Evolutionary conservation across 768 basidiomycete species (phyloP).

Genomic region (Termitomyces sp.): DNA sequence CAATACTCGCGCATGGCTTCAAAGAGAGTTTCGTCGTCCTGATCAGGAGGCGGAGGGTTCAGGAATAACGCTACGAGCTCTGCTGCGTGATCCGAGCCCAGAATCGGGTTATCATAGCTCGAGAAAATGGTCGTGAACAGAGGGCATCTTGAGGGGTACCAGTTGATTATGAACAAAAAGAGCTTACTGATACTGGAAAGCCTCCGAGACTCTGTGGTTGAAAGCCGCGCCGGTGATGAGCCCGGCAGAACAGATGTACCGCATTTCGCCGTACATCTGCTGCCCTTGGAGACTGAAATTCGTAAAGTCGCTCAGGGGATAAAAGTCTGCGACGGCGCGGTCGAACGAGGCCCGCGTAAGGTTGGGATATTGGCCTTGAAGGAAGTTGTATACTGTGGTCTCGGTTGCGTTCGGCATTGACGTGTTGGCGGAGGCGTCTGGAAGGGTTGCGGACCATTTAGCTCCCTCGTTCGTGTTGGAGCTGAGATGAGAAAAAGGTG

Average conservation of each 20-base stretch:
- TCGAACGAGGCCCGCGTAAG: conserved; percentile 24
- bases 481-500: conserved; percentile 9
- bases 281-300: conserved; percentile 34
- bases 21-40: conserved; percentile 25
- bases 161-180: not conserved
- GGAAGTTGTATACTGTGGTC: conserved; percentile 34
- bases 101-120: conserved; percentile 35
- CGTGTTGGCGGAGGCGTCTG: conserved; percentile 31
- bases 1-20: conserved; percentile 32
- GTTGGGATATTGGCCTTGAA: conserved; percentile 32
- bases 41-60: conserved; percentile 17
- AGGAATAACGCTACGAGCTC: conserved; percentile 33
- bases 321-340: conserved; percentile 22
- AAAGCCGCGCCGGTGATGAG: conserved; percentile 25
- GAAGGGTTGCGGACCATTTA: conserved; percentile 29
- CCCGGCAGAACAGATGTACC: conserved; percentile 35
- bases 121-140: not conserved
- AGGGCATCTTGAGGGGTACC: not conserved
- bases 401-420: conserved; percentile 31
- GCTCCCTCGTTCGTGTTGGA: conserved; percentile 40
- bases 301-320: conserved; percentile 27
- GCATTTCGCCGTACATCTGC: conserved; percentile 39
- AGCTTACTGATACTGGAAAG: conserved; percentile 32
- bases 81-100: conserved; percentile 29
- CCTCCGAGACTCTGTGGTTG: conserved; percentile 13